Conservation (phyloP, 2,329 filamentous ascomycete species). For the Microascus cirrosus region DNA sequence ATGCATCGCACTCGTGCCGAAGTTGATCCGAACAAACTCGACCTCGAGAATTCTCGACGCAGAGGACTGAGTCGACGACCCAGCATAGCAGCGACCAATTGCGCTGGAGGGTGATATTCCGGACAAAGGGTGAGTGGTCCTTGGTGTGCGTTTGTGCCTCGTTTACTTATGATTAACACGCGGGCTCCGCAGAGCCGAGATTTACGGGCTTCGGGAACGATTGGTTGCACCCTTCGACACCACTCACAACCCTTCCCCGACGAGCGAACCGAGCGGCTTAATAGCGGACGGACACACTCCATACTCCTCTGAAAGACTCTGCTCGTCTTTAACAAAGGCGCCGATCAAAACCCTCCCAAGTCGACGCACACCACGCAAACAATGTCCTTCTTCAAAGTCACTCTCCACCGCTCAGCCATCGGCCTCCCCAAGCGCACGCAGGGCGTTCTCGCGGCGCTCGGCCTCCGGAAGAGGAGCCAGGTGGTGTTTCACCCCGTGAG, state of each 20-base stretch:
- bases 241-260: too few relatives aligned
- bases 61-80: neutral
- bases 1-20: neutral
- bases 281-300: too few relatives aligned
- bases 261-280: too few relatives aligned
- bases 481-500: slow-evolving; percentile 84
- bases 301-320: neutral
- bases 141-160: neutral
- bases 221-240: too few relatives aligned
- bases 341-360: neutral
- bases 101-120: neutral
- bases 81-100: neutral
- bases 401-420: slow-evolving; percentile 79
- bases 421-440: slow-evolving; percentile 71
- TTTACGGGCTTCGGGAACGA: too few relatives aligned
- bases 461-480: slow-evolving; percentile 71
- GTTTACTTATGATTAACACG: neutral
- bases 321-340: neutral
- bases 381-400: slow-evolving; percentile 85
- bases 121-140: neutral
- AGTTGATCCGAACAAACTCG: neutral
- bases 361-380: neutral
- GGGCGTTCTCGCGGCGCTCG: slow-evolving; percentile 75
- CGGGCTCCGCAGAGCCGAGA: neutral
- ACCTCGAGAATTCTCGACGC: neutral